phyloP scores from a whole-genome alignment of 2,329 filamentous ascomycete species.

The Verticillium nonalfalfae region DNA sequence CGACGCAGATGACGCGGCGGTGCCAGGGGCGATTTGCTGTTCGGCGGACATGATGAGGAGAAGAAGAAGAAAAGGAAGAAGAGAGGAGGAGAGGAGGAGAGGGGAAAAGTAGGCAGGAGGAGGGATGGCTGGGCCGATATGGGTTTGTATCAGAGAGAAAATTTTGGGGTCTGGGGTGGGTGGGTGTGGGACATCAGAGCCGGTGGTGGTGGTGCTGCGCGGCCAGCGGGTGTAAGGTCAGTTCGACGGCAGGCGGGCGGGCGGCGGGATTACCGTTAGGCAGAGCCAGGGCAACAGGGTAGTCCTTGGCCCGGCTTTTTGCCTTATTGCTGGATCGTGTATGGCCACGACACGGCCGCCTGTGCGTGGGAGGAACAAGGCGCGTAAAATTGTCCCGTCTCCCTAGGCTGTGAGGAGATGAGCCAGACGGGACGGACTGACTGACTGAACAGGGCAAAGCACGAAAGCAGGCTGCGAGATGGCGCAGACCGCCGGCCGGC shows the following conservation, averaged over 20 bases:
- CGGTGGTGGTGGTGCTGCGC: neutral
- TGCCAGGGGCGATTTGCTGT: conserved; percentile 8
- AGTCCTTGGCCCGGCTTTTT: neutral
- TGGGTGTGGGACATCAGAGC: conserved; percentile 2
- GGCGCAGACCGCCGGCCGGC: conserved; percentile 3
- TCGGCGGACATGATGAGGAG: conserved; percentile 25
- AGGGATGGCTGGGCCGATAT: conserved; percentile 13
- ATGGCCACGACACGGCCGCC: neutral
- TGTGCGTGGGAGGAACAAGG: neutral
- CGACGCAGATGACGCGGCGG: conserved; percentile 8
- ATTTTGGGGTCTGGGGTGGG: conserved; percentile 15
- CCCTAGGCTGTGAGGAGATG: neutral
- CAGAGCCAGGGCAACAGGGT: neutral
- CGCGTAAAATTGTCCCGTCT: neutral
- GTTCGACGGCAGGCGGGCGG: neutral
- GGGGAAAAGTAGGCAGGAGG: conserved; percentile 19
- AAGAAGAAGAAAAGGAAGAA: conserved; percentile 2
- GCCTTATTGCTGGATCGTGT: neutral
- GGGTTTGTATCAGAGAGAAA: conserved; percentile 11
- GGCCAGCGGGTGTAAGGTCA: conserved; percentile 1
- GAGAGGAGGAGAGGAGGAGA: conserved; percentile 12
- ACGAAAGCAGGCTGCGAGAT: conserved; percentile 13
- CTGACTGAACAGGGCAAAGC: conserved; percentile 4
- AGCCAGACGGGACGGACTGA: conserved; percentile 3
- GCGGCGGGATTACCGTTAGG: neutral